These are phyloP conservation scores for Diaporthe nobilis DNA, from an alignment of 2,329 filamentous ascomycete species.

Conservation along the genomic window DNA sequence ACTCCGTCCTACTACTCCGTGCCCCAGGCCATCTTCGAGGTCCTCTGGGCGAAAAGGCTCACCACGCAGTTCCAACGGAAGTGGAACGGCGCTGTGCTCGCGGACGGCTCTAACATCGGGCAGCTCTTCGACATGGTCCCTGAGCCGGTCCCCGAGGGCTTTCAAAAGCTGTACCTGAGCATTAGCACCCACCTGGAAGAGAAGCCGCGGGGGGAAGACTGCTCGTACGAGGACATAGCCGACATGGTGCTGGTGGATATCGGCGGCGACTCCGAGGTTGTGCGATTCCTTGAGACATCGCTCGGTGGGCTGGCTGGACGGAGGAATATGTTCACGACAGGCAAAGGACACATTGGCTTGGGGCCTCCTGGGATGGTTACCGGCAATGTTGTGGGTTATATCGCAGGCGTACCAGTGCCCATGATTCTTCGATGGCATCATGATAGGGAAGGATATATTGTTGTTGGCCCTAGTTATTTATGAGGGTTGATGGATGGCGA, in stretches of 20 bases:
- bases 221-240: not conserved
- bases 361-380: not conserved
- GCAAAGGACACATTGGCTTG: conserved; percentile 4
- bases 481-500: conserved; percentile 16
- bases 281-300: not conserved
- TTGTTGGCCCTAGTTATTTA: conserved; percentile 24
- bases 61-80: conserved; percentile 2
- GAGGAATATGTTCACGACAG: conserved; percentile 4
- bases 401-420: conserved; percentile 12
- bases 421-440: not conserved
- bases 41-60: not conserved
- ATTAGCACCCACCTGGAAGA: conserved; percentile 5
- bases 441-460: not conserved
- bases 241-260: conserved; percentile 2
- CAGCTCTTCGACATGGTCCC: conserved; percentile 19
- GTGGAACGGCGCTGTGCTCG: conserved; percentile 12
- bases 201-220: not conserved
- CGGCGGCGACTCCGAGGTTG: not conserved
- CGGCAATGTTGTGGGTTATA: not conserved
- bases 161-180: conserved; percentile 8
- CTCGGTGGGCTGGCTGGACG: conserved; percentile 4
- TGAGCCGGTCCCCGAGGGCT: not conserved
- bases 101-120: conserved; percentile 14
- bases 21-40: conserved; percentile 17
- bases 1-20: conserved; percentile 15